Evolutionary conservation across 257 asterid genomes (phyloP), one percentile per base, ranked within the genome.

Genomic region (Przewalskia tangutica): DNA sequence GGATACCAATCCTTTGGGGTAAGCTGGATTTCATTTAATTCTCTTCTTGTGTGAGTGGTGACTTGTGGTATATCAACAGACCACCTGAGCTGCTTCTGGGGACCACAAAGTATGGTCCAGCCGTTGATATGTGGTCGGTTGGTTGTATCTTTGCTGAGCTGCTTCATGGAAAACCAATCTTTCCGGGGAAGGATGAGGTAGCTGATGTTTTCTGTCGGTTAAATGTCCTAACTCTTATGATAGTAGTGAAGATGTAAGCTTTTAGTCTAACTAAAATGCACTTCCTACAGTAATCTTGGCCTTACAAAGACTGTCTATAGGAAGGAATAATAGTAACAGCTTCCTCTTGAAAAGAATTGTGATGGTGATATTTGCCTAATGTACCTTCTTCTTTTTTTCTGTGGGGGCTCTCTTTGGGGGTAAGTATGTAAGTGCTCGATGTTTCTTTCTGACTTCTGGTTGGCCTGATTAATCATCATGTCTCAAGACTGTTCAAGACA

Each of bases 91-190:
- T 95, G 85, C 96, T 95, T 82, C 97, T 95, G 68, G 99, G 99
- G 84, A 95, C 98, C 88, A 95, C 97, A 46, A 92, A 94, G 84
- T 95, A 95, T 89, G 99, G 98, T 82, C 97, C 99, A 66, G 91
- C 98, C 40, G 98, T 95, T 82, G 99, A 95, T 89, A 90, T 95
- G 99, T 95, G 99, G 99, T 95, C 99, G 3, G 99, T 94, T 82
- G 99, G 99, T 82, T 95, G 99, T 84, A 94, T 95, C 84, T 95
- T 95, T 84, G 98, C 98, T 77, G 99, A 95, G 88, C 97, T 95
- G 81, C 88, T 95, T 90, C 81, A 90, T 86, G 99, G 96, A 64
- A 95, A 91, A 77, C 97, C 98, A 12, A 95, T 95, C 82, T 89
- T 95, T 84, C 88, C 95, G 0, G 99, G 98, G 59, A 95, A 91